phyloP scores from a whole-genome alignment of 768 basidiomycete species.

The Trametes villosa region DNA sequence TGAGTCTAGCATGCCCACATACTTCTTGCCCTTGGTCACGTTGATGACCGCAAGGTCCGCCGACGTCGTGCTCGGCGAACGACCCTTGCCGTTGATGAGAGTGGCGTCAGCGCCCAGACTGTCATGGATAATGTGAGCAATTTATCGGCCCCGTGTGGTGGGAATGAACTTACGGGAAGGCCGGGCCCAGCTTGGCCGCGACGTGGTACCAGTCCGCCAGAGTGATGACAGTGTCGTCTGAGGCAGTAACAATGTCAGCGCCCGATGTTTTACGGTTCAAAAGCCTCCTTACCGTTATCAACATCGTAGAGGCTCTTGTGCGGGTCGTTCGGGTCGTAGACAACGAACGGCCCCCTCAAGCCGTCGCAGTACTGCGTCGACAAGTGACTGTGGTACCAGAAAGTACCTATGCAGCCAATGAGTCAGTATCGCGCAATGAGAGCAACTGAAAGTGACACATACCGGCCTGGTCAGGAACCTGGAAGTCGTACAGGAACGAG shows the following conservation, averaged over 20 bases:
- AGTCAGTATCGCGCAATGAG: neutral
- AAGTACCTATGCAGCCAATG: constrained; percentile 27
- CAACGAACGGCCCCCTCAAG: constrained; percentile 40
- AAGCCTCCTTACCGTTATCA: constrained; percentile 27
- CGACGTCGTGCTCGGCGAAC: constrained; percentile 39
- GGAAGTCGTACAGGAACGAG: constrained; percentile 46
- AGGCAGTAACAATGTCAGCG: neutral
- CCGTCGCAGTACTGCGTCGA: constrained; percentile 46
- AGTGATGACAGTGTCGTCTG: constrained; percentile 51
- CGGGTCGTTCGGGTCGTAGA: constrained; percentile 38
- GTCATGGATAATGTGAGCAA: neutral
- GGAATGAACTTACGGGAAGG: constrained; percentile 16
- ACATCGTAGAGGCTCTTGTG: constrained; percentile 33
- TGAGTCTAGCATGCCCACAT: constrained; percentile 38
- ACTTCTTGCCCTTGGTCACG: constrained; percentile 28
- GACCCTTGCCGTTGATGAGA: constrained; percentile 52
- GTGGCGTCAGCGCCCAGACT: constrained; percentile 39
- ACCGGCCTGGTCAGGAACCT: constrained; percentile 31
- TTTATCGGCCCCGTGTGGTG: too few species aligned
- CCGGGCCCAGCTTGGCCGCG: constrained; percentile 18
- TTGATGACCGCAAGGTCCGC: constrained; percentile 37
- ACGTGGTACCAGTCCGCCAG: constrained; percentile 49
- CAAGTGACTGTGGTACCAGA: constrained; percentile 48
- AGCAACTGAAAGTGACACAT: neutral
- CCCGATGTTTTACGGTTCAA: too few species aligned